Evolutionary conservation across 2,329 filamentous ascomycete species (phyloP), one percentile per base, ranked within the genome.

Genomic region (Parastagonospora nodorum): DNA sequence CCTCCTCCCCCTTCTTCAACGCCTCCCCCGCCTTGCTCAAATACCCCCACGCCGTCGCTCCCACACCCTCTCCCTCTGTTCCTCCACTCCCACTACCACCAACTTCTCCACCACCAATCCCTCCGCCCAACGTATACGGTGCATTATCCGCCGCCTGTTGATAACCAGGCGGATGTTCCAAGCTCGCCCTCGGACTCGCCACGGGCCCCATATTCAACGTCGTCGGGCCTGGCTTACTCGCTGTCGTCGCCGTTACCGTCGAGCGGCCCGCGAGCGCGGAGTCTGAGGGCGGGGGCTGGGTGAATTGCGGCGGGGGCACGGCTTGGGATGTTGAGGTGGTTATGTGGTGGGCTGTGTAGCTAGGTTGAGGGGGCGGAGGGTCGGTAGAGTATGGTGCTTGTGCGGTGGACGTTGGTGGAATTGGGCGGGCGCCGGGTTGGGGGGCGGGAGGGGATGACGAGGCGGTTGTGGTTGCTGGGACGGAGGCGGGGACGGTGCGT

Each of bases 131-230:
- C 14, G 76, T 76, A 47, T 69, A 70, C 16, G 64, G 64, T 15
- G 64, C 59, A 45, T 73, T 76, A 69, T 57, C 73, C 28, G 61
- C 66, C 50, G 78, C 75, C 55, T 82, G 79, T 46, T 74, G 63
- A 61, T 82, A 82, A 10, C 78, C 77, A 0, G 78, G 75, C 16
- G 79, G 79, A 53, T 79, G 76, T 51, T 75, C 72, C 32, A 75
- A 55, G 54, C 59, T 68, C 35, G 47, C 40, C 15, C 53, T 47
- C 16, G 64, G 60, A 52, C 70, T 63, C 50, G 58, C 49, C 15
- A 60, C 71, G 3, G 69, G 69, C 1, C 74, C 75, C 14, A 75
- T 58, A 38, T 74, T 68, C 35, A 78, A 52, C 3, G 69, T 75
- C 27, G 74, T 75, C 9, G 74, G 74, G 5, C 65, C 70, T 5